A percentile compares a stretch with the other conserved stretches of the same genome.
Conservation (phyloP, 352 stramenopile genomes). For the Phytophthora citrophthora region DNA sequence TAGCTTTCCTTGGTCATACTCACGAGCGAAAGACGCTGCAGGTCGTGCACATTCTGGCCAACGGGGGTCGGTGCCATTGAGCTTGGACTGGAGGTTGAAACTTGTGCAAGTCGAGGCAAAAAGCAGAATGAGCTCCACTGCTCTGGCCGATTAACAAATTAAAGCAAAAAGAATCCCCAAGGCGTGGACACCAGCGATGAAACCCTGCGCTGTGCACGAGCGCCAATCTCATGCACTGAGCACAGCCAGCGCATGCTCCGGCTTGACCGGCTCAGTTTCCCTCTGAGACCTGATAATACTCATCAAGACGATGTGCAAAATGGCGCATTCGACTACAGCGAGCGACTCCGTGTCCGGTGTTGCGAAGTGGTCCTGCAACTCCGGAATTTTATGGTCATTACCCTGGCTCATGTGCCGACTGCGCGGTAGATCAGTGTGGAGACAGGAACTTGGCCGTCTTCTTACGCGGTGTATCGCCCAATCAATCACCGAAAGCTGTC, state of each 20-base stretch:
- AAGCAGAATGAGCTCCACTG: constrained; percentile 25
- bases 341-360: constrained; percentile 2
- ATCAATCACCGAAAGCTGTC: constrained; percentile 30
- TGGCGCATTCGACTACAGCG: neutral
- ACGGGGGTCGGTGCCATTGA: constrained; percentile 29
- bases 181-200: constrained; percentile 1
- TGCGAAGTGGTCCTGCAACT: constrained; percentile 5
- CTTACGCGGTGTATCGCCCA: constrained; percentile 25
- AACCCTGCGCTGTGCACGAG: constrained; percentile 11
- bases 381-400: constrained; percentile 20
- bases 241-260: constrained; percentile 27
- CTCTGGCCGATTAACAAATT: constrained; percentile 20
- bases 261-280: constrained; percentile 8
- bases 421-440: constrained; percentile 18
- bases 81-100: constrained; percentile 7
- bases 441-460: constrained; percentile 17
- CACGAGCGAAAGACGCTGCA: constrained; percentile 47
- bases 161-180: constrained; percentile 16
- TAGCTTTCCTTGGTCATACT: constrained; percentile 39
- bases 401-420: constrained; percentile 8
- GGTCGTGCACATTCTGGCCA: constrained; percentile 34
- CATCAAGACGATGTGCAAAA: constrained; percentile 23
- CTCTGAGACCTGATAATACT: constrained; percentile 17
- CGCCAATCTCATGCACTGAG: constrained; percentile 32
- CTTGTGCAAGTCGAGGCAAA: constrained; percentile 22